phyloP scores from a whole-genome alignment of 2,329 filamentous ascomycete species.

The Hymenoscyphus scutula region DNA sequence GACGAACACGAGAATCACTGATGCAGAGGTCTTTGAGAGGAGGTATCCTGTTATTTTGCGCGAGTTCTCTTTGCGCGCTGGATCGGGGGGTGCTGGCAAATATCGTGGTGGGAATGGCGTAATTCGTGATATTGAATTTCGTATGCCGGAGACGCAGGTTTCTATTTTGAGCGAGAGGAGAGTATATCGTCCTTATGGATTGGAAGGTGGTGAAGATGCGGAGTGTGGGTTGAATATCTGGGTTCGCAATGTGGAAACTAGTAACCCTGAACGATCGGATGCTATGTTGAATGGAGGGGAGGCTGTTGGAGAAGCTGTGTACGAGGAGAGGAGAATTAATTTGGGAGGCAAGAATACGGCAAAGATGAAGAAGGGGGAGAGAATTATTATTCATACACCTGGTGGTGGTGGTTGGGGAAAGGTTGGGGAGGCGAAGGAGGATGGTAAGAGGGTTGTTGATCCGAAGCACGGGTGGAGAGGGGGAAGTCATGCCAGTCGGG shows the following conservation, averaged over 20 bases:
- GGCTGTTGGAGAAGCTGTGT: conserved; percentile 3
- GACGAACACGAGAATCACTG: conserved; percentile 84
- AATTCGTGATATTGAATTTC: conserved; percentile 76
- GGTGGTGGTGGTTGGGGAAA: conserved; percentile 30
- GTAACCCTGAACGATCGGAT: conserved; percentile 13
- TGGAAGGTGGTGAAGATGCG: conserved; percentile 79
- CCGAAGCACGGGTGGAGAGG: conserved; percentile 57
- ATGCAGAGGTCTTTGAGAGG: conserved; percentile 75
- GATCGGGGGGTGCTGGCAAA: conserved; percentile 62
- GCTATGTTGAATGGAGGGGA: conserved; percentile 9
- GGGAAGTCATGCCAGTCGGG: conserved; percentile 55
- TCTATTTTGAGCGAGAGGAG: conserved; percentile 76
- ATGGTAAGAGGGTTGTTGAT: conserved; percentile 44
- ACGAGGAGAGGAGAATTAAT: conserved; percentile 39
- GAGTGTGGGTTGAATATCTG: conserved; percentile 81
- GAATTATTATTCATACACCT: conserved; percentile 27
- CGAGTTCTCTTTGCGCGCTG: conserved; percentile 63
- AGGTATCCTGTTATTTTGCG: conserved; percentile 72
- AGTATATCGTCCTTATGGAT: conserved; percentile 75
- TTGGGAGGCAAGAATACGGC: conserved; percentile 30
- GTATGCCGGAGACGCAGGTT: conserved; percentile 68
- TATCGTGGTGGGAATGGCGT: conserved; percentile 75
- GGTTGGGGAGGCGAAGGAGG: conserved; percentile 5
- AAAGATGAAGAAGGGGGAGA: conserved; percentile 25
- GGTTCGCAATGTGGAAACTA: conserved; percentile 41